Evolutionary conservation across 2,329 filamentous ascomycete species (phyloP).

Genomic region (Grosmannia serpens): DNA sequence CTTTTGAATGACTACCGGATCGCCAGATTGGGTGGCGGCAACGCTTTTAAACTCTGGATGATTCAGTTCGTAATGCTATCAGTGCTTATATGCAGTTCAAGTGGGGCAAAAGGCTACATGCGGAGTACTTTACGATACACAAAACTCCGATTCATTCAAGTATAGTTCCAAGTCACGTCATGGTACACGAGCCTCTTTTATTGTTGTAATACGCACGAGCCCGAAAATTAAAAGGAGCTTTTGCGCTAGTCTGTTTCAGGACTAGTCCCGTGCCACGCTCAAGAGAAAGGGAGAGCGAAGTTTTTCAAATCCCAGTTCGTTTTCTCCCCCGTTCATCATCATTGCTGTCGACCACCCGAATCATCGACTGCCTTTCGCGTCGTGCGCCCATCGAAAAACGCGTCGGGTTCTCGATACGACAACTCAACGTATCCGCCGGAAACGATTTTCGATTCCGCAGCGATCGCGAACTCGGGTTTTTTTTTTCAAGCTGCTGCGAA

Average conservation of each 20-base stretch:
- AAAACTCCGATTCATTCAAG: accelerated
- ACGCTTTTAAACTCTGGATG: background rate
- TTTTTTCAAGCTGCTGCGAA: background rate
- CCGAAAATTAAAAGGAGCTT: constrained; percentile 13
- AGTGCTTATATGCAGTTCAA: background rate
- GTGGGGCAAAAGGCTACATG: background rate
- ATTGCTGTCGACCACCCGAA: constrained; percentile 25
- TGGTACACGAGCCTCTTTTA: background rate
- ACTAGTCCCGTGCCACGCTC: constrained; percentile 20
- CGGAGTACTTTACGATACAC: background rate
- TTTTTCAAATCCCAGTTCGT: constrained; percentile 26
- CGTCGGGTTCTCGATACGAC: constrained; percentile 33
- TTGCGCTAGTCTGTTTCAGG: constrained; percentile 16
- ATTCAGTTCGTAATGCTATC: background rate
- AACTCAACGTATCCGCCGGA: background rate
- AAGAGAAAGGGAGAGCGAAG: constrained; percentile 22
- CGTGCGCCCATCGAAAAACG: constrained; percentile 37
- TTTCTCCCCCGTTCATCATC: constrained; percentile 3
- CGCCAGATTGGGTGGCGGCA: background rate
- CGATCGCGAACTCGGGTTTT: background rate
- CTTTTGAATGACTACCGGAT: background rate
- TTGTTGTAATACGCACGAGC: background rate
- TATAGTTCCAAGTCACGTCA: background rate
- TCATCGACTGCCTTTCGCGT: constrained; percentile 1
- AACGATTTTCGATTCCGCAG: background rate